Conservation (phyloP, 352 stramenopile genomes). For the Phytophthora lateralis region DNA sequence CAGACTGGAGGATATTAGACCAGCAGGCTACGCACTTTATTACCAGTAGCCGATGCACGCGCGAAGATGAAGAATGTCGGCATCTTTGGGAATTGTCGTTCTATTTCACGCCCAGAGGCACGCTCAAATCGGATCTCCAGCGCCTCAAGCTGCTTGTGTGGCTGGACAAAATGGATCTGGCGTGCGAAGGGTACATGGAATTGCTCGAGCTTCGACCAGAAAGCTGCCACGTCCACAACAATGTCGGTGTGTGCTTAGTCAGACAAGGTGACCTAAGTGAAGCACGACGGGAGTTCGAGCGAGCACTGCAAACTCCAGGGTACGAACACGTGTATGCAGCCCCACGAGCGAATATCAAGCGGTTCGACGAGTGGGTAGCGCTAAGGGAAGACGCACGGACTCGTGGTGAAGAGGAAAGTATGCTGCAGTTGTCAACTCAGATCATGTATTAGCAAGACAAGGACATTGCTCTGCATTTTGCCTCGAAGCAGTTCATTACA, state of each 20-base stretch:
- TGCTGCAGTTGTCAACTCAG: conserved; percentile 10
- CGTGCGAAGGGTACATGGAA: conserved; percentile 32
- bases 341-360: conserved; percentile 20
- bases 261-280: conserved; percentile 10
- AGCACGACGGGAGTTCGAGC: conserved; percentile 28
- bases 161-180: conserved; percentile 10
- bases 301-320: conserved; percentile 21
- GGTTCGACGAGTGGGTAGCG: conserved; percentile 13
- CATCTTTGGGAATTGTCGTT: conserved; percentile 29
- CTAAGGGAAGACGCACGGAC: conserved; percentile 9
- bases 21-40: conserved; percentile 22
- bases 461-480: background rate
- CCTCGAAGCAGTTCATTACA: background rate
- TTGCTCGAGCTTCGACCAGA: conserved; percentile 20
- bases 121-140: conserved; percentile 37
- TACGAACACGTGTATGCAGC: conserved; percentile 20
- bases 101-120: conserved; percentile 29
- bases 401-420: conserved; percentile 12
- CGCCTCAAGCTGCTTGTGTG: conserved; percentile 25
- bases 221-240: conserved; percentile 38
- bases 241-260: conserved; percentile 34
- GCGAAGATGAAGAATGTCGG: conserved; percentile 16
- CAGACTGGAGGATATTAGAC: conserved; percentile 63
- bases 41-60: conserved; percentile 7
- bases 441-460: conserved; percentile 25